Base-by-base conservation (phyloP, 2,329 filamentous ascomycete genomes). In the Verticillium alfalfae region DNA sequence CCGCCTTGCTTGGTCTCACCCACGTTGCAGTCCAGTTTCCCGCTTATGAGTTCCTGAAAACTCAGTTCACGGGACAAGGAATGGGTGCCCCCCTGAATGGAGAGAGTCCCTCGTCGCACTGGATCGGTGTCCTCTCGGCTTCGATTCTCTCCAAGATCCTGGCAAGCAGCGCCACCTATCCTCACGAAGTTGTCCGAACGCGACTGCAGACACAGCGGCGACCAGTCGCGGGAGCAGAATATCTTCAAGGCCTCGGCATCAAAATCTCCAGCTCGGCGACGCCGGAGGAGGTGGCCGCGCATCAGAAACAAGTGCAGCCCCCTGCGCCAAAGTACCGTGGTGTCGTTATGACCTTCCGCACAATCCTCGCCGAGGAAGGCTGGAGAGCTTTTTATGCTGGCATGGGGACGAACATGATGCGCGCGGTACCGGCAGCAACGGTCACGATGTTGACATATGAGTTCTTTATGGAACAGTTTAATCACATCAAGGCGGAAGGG, bases 371-470 rank as follows among this genome's bases (percentile, higher is more conserved):
- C 38, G 95, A 99, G 75, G 95, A 99, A 75, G 95, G 95, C 7
- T 97, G 94, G 93, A 84, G 90, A 65, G 94, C 94, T 3, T 98
- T 99, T 70, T 99, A 99, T 73, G 94, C 93, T 31, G 95, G 95
- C 39, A 92, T 99, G 82, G 95, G 95, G 41, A 97, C 94, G 57
- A 99, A 99, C 77, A 91, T 99, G 87, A 92, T 98, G 81, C 86
- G 95, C 61, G 95, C 95, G 8, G 89, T 99, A 13, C 95, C 95
- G 37, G 93, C 95, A 26, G 94, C 95, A 22, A 96, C 96, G 70
- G 97, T 96, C 34, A 99, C 95, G 3, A 96, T 99, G 89, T 82
- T 98, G 72, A 98, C 94, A 13, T 99, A 97, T 72, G 95, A 99
- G 77, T 95, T 89, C 68, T 78, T 82, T 58, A 87, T 87, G 84